phyloP scores from a whole-genome alignment of 352 stramenopile species.

The Phytophthora multivora region DNA sequence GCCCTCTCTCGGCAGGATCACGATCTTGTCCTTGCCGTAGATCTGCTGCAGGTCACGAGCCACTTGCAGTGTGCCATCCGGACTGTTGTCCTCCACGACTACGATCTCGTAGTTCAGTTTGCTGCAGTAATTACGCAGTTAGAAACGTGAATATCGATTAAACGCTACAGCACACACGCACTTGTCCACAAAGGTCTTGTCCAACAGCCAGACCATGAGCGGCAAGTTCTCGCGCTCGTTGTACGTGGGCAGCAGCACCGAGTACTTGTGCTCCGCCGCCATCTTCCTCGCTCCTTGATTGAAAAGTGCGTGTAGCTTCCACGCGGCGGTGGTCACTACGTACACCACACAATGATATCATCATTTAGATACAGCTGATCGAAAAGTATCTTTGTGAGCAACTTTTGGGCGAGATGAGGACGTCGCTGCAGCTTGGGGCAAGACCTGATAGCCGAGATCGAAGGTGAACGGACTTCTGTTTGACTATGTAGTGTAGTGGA shows the following conservation, averaged over 20 bases:
- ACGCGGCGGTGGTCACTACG: conserved; percentile 14
- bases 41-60: conserved; percentile 91
- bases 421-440: conserved; percentile 4
- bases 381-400: neutral
- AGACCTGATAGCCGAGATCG: conserved; percentile 26
- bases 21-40: conserved; percentile 91
- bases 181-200: conserved; percentile 93
- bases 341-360: neutral
- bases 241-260: conserved; percentile 97
- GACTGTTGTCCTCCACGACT: conserved; percentile 98
- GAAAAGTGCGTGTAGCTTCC: conserved; percentile 10
- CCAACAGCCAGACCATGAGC: conserved; percentile 96
- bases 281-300: conserved; percentile 11
- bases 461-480: conserved; percentile 4
- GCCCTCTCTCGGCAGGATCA: conserved; percentile 93
- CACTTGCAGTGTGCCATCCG: conserved; percentile 96
- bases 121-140: conserved; percentile 36
- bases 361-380: conserved; percentile 4
- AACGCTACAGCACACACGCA: conserved; percentile 42
- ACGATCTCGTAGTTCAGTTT: conserved; percentile 96
- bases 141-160: neutral
- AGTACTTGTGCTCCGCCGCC: conserved; percentile 78
- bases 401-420: conserved; percentile 6
- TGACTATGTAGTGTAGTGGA: neutral
- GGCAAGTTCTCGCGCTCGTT: conserved; percentile 99